These are phyloP conservation scores for Hemerocallis citrina DNA, from an alignment of 106 monocot species.

Conservation along the genomic window DNA sequence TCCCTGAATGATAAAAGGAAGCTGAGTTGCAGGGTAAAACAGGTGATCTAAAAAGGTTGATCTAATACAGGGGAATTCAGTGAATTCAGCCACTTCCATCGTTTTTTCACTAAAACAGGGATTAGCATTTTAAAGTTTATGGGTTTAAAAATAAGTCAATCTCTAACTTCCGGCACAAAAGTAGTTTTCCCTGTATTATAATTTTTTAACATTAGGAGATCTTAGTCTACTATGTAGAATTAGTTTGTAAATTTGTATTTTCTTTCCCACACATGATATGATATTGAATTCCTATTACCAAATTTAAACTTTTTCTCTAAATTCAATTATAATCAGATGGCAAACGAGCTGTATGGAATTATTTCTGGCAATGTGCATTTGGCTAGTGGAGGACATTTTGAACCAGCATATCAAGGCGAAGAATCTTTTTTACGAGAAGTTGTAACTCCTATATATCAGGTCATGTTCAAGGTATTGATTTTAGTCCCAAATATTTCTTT, in stretches of 20 bases:
- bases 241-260: background rate
- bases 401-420: slow-evolving; percentile 36
- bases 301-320: background rate
- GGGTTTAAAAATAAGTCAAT: too few species aligned
- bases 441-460: slow-evolving; percentile 75
- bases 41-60: too few species aligned
- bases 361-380: slow-evolving; percentile 35
- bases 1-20: too few species aligned
- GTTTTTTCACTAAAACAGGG: too few species aligned
- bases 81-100: too few species aligned
- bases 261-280: background rate
- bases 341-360: slow-evolving; percentile 44
- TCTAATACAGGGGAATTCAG: too few species aligned
- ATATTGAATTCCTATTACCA: background rate
- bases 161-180: too few species aligned
- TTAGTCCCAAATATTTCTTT: background rate
- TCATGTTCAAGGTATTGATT: slow-evolving; percentile 57
- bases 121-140: too few species aligned
- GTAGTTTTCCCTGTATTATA: background rate
- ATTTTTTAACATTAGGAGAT: background rate
- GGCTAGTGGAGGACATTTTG: slow-evolving; percentile 43
- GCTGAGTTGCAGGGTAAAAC: too few species aligned
- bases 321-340: slow-evolving; percentile 47
- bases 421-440: slow-evolving; percentile 62
- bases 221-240: background rate